Conservation (phyloP, 2,329 filamentous ascomycete genomes). For the Albophoma yamanashiensis region DNA sequence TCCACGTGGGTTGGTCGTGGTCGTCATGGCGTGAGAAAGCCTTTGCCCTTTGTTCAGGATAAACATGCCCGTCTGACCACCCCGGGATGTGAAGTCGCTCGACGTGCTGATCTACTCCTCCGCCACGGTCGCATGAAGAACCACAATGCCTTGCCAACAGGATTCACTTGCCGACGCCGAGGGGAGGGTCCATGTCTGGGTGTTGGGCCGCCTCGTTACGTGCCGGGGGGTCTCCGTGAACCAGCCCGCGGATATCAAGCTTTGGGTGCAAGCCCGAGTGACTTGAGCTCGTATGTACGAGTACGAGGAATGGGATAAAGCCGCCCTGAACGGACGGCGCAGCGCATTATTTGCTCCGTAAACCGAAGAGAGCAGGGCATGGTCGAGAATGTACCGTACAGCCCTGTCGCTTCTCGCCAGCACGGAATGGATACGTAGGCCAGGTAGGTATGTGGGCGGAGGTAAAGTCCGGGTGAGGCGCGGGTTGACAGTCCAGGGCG, state of each 20-base stretch:
- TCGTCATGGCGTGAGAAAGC: not conserved
- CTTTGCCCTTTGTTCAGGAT: not conserved
- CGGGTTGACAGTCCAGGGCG: not conserved
- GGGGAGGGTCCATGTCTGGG: not conserved
- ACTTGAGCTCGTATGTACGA: not conserved
- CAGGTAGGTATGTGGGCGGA: not conserved
- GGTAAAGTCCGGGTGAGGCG: not conserved
- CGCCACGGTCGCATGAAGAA: not conserved
- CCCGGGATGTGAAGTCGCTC: not conserved
- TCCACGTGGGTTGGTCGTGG: not conserved
- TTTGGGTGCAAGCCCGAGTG: not conserved
- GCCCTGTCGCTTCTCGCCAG: not conserved
- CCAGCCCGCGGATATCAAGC: not conserved
- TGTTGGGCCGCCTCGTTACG: not conserved
- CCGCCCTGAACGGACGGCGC: not conserved
- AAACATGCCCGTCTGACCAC: not conserved
- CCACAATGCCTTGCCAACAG: not conserved
- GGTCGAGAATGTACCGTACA: not conserved
- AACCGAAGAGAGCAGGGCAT: not conserved
- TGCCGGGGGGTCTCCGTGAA: not conserved
- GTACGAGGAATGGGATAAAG: not conserved
- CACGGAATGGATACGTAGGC: not conserved
- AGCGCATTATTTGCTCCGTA: not conserved
- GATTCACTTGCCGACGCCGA: not conserved
- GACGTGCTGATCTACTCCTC: not conserved